Evolutionary conservation across 2,329 filamentous ascomycete species (phyloP).

Genomic region (Bipolaris zeicola): DNA sequence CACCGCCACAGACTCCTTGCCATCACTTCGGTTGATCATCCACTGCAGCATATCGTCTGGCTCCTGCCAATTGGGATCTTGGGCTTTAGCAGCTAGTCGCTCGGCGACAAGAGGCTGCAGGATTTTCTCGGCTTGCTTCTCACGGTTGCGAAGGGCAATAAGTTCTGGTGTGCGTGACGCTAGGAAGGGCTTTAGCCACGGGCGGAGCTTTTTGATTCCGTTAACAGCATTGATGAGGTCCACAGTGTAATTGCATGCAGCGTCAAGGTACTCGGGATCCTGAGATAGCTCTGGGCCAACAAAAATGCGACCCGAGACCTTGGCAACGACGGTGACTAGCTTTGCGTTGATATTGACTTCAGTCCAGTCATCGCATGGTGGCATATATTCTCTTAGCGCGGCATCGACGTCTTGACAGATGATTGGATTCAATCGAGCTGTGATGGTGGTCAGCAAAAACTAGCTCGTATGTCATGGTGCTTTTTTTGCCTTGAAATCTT

Average conservation of each 20-base stretch:
- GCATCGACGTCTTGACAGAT: conserved; percentile 41
- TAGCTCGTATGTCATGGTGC: neutral
- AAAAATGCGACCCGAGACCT: conserved; percentile 43
- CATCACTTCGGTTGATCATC: conserved; percentile 37
- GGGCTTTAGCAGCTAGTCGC: conserved; percentile 28
- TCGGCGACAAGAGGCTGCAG: conserved; percentile 36
- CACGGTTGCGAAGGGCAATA: conserved; percentile 24
- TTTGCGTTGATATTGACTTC: conserved; percentile 34
- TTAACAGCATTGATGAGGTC: conserved; percentile 37
- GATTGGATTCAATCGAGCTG: conserved; percentile 37
- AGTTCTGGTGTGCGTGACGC: conserved; percentile 35
- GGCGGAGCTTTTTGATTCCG: conserved; percentile 34
- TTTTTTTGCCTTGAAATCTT: conserved; percentile 4
- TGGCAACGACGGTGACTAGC: conserved; percentile 42
- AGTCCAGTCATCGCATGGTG: conserved; percentile 42
- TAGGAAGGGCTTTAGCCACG: conserved; percentile 33
- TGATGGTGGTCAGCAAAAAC: conserved; percentile 13
- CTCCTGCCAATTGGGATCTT: conserved; percentile 38
- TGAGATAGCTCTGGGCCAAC: conserved; percentile 40
- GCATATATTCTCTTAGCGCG: conserved; percentile 33
- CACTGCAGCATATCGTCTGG: conserved; percentile 49
- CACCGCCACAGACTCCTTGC: conserved; percentile 2
- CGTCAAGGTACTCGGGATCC: conserved; percentile 39
- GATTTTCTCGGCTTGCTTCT: conserved; percentile 17
- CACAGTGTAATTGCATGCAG: conserved; percentile 39